phyloP scores from a whole-genome alignment of 805 yeast genomes.

The Scheffersomyces amazonensis region DNA sequence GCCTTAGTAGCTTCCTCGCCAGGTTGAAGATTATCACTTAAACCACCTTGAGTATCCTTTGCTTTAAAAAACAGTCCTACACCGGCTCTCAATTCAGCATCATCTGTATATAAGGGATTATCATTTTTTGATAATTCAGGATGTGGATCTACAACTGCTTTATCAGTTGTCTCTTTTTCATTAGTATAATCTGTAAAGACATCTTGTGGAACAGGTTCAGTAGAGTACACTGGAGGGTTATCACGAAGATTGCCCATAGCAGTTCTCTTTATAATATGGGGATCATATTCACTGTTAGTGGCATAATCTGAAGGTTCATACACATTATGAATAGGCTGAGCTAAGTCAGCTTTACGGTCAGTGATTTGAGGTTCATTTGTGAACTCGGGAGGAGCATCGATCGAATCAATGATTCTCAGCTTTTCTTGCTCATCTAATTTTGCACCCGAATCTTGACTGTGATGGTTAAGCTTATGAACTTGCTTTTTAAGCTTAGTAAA shows the following conservation, averaged over 20 bases:
- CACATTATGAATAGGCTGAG: too few species aligned
- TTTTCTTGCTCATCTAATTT: neutral
- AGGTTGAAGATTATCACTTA: too few species aligned
- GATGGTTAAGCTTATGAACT: too few species aligned
- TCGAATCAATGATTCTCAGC: neutral
- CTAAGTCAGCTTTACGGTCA: too few species aligned
- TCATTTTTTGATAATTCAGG: constrained; percentile 14
- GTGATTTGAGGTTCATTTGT: neutral
- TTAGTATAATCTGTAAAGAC: constrained; percentile 33
- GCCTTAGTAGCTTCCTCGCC: constrained; percentile 11
- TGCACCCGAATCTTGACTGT: too few species aligned
- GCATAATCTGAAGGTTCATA: too few species aligned
- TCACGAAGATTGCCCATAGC: neutral
- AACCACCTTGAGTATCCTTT: constrained; percentile 32
- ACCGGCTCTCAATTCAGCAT: constrained; percentile 25
- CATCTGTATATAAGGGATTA: constrained; percentile 27
- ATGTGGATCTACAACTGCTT: constrained; percentile 9
- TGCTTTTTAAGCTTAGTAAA: too few species aligned
- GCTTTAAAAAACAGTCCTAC: constrained; percentile 33
- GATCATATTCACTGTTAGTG: too few species aligned
- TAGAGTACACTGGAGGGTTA: neutral
- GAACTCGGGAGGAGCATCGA: too few species aligned
- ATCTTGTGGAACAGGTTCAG: constrained; percentile 23
- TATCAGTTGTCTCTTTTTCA: constrained; percentile 28
- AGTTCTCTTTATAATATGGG: neutral